phyloP scores from a whole-genome alignment of 805 yeast species.

The Yarrowia osloensis region DNA sequence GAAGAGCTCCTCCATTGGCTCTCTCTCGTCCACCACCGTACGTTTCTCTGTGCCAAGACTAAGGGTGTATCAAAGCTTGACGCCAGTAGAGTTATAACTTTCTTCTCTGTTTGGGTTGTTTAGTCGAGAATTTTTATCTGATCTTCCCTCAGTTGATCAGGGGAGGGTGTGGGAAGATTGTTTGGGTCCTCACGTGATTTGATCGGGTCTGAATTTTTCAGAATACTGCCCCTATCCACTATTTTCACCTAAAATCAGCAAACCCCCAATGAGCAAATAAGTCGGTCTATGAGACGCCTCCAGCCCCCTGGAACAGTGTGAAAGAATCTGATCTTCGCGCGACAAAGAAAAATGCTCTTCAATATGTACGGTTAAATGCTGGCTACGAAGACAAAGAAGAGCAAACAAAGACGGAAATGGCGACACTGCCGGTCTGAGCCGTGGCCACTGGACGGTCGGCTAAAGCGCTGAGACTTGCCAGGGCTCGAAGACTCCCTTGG shows the following conservation, averaged over 20 bases:
- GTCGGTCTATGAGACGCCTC: not conserved
- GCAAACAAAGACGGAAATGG: not conserved
- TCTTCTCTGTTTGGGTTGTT: not conserved
- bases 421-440: not conserved
- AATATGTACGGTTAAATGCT: not conserved
- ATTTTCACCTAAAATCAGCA: too few species aligned
- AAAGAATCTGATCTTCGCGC: not conserved
- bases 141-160: not conserved
- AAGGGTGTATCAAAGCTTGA: constrained; percentile 1
- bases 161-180: too few species aligned
- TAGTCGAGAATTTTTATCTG: constrained; percentile 11
- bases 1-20: not conserved
- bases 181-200: not conserved
- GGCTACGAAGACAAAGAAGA: not conserved
- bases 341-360: not conserved
- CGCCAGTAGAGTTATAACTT: not conserved
- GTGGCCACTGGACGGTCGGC: not conserved
- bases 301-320: not conserved
- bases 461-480: not conserved
- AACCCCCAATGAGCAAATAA: not conserved
- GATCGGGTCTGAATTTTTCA: not conserved
- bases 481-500: not conserved
- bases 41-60: not conserved
- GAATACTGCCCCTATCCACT: too few species aligned
- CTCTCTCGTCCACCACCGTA: not conserved